A percentile compares a stretch with the other conserved stretches of the same genome.
These are phyloP conservation scores for Cyberlindnera mycetangii DNA, from an alignment of 805 yeast species.

Conservation along the genomic window DNA sequence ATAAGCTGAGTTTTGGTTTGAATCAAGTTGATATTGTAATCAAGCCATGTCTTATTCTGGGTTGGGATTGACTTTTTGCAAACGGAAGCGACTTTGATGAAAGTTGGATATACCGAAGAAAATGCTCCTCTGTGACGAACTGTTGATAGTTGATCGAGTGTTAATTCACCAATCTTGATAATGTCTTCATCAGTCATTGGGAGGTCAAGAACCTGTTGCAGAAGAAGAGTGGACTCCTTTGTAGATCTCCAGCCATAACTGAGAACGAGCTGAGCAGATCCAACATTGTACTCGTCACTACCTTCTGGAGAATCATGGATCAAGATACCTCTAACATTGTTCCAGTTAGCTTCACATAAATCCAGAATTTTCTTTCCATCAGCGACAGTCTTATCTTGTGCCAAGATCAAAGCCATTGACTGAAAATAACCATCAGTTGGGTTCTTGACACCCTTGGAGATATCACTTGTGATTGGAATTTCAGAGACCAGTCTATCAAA, in stretches of 20 bases:
- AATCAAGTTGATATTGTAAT: constrained; percentile 49
- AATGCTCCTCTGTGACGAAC: constrained; percentile 92
- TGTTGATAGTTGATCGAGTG: constrained; percentile 64
- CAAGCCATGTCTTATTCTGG: constrained; percentile 57
- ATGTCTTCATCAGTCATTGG: constrained; percentile 27
- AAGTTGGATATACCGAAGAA: constrained; percentile 82
- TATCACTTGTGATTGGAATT: constrained; percentile 33
- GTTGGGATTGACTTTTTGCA: constrained; percentile 40
- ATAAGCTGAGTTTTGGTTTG: constrained; percentile 62
- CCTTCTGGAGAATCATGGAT: constrained; percentile 75
- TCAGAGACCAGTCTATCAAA: constrained; percentile 32
- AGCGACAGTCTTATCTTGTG: constrained; percentile 11
- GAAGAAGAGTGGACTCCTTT: constrained; percentile 64
- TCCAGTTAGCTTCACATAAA: constrained; percentile 32
- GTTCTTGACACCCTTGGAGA: constrained; percentile 44
- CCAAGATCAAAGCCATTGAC: constrained; percentile 48
- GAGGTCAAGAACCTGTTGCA: constrained; percentile 42
- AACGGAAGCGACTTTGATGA: constrained; percentile 59
- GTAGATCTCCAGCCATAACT: constrained; percentile 82
- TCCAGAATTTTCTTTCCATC: constrained; percentile 13
- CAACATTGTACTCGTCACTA: constrained; percentile 41
- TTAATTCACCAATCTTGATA: constrained; percentile 44
- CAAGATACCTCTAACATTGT: constrained; percentile 40
- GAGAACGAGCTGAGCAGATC: constrained; percentile 45
- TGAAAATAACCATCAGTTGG: constrained; percentile 72